Conservation (phyloP, 1,284 basidiomycete genomes). For the Cutaneotrichosporon dermatis region DNA sequence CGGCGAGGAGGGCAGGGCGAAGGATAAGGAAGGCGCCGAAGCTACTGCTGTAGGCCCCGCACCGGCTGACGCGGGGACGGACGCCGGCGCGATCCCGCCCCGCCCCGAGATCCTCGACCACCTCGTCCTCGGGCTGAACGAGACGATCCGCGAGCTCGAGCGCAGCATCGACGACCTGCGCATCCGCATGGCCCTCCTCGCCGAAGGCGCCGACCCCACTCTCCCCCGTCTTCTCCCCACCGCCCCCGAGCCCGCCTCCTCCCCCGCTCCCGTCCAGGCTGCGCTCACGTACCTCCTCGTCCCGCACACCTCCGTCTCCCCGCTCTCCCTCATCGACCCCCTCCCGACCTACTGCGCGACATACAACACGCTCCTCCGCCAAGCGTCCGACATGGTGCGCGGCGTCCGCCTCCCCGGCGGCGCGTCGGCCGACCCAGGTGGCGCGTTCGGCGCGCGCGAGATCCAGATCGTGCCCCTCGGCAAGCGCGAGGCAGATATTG, state of each 20-base stretch:
- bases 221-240: constrained; percentile 28
- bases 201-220: constrained; percentile 16
- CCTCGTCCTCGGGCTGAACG: constrained; percentile 68
- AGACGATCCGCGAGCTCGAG: constrained; percentile 72
- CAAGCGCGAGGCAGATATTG: constrained; percentile 62
- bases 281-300: constrained; percentile 35
- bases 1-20: neutral
- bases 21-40: neutral
- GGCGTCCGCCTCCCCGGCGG: too few species aligned
- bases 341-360: constrained; percentile 42
- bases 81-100: constrained; percentile 2
- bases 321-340: constrained; percentile 35
- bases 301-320: constrained; percentile 38
- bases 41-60: neutral
- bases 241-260: constrained; percentile 13
- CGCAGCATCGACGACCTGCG: constrained; percentile 51
- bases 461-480: constrained; percentile 65
- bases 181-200: constrained; percentile 30
- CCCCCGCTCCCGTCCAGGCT: neutral
- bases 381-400: constrained; percentile 14
- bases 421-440: too few species aligned
- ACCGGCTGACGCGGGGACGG: neutral
- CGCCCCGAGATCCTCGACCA: constrained; percentile 54
- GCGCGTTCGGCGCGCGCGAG: neutral
- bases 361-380: constrained; percentile 41